Conservation (phyloP, 2,329 filamentous ascomycete genomes). For the Botryotinia convoluta region DNA sequence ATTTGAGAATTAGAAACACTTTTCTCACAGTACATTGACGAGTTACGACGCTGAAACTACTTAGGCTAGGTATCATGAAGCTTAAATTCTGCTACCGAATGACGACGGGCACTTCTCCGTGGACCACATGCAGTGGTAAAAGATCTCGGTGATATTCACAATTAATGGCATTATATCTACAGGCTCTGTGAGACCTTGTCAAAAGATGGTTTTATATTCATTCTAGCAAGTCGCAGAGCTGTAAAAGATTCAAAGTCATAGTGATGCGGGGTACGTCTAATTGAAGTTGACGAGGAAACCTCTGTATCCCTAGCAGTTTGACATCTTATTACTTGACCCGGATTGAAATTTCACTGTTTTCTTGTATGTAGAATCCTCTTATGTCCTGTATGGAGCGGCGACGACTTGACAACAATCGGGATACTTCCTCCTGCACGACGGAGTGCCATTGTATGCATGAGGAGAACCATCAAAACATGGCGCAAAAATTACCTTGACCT, state of each 20-base stretch:
- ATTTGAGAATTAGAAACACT: not conserved
- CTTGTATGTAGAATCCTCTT: not conserved
- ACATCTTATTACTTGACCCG: not conserved
- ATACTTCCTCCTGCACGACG: no score
- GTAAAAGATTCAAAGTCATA: not conserved
- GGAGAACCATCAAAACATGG: not conserved
- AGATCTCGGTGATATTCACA: not conserved
- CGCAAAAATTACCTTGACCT: no score
- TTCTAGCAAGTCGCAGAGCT: not conserved
- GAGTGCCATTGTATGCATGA: not conserved
- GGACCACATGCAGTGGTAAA: not conserved
- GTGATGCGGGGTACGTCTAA: not conserved
- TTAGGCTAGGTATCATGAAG: no score
- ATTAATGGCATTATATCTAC: not conserved
- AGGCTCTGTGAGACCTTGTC: rapidly evolving
- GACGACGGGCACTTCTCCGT: not conserved
- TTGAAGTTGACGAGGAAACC: not conserved
- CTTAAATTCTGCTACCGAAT: not conserved
- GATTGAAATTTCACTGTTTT: not conserved
- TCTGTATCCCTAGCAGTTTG: not conserved
- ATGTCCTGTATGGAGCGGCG: not conserved
- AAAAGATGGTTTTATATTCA: not conserved
- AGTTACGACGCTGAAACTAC: not conserved
- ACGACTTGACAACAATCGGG: not conserved
- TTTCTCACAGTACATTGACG: not conserved